These are phyloP conservation scores for Oryza rufipogon DNA, from an alignment of 176 grass and related monocot genomes.

Conservation along the genomic window DNA sequence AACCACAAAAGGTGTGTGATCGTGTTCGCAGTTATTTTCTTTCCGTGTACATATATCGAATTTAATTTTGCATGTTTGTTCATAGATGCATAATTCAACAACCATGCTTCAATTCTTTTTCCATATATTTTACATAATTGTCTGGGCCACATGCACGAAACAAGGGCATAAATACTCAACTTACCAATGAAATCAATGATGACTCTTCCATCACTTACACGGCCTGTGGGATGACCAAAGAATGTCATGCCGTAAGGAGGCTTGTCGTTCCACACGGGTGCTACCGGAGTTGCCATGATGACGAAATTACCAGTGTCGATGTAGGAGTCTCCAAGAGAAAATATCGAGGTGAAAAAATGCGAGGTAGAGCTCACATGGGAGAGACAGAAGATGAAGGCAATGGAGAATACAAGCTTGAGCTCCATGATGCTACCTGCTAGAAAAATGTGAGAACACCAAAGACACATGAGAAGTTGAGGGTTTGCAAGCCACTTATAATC, in stretches of 20 bases:
- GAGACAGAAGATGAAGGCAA: background rate
- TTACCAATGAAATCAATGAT: conserved; percentile 58
- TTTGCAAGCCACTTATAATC: background rate
- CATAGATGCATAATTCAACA: no score
- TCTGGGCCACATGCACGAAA: no score
- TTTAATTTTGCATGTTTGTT: no score
- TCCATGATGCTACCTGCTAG: background rate
- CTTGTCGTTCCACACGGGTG: conserved; percentile 17
- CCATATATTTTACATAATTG: no score
- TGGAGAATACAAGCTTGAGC: background rate
- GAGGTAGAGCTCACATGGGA: background rate
- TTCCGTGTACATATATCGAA: no score
- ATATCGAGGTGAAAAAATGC: conserved; percentile 35
- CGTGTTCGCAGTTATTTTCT: no score
- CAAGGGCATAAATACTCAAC: background rate
- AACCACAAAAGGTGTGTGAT: no score
- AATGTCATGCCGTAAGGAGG: conserved; percentile 59
- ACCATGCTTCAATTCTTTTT: no score
- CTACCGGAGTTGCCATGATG: background rate
- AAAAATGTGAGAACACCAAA: background rate
- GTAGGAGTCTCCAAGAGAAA: conserved; percentile 57
- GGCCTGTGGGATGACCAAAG: conserved; percentile 49
- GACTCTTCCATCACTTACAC: conserved; percentile 41
- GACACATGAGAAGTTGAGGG: background rate
- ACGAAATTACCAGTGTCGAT: conserved; percentile 60